phyloP scores from a whole-genome alignment of 2,329 filamentous ascomycete genomes.

The Lasiodiplodia citricola region DNA sequence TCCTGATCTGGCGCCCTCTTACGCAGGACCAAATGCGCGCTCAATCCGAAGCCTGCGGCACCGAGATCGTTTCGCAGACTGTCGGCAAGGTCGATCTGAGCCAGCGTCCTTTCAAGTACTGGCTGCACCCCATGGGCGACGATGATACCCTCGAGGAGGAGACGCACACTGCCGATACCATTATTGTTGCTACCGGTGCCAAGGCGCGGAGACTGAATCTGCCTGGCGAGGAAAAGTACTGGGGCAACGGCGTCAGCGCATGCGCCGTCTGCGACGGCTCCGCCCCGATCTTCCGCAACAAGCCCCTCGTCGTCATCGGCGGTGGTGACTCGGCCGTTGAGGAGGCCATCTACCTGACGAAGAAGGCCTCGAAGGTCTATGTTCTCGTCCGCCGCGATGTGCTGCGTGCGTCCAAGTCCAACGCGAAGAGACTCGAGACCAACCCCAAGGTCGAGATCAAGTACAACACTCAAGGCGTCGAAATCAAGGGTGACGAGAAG shows the following conservation, averaged over 20 bases:
- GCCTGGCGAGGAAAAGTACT: constrained; percentile 90
- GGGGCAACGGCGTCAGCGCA: constrained; percentile 95
- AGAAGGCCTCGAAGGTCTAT: constrained; percentile 94
- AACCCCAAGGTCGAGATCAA: constrained; percentile 90
- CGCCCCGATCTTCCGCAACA: constrained; percentile 95
- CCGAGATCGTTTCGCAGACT: constrained; percentile 90
- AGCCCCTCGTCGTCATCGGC: constrained; percentile 93
- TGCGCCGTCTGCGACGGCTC: constrained; percentile 98
- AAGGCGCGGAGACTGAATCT: constrained; percentile 85
- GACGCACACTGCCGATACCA: constrained; percentile 81
- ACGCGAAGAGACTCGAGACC: constrained; percentile 81
- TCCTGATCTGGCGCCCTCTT: constrained; percentile 29
- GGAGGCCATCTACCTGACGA: constrained; percentile 96
- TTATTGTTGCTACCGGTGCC: constrained; percentile 95
- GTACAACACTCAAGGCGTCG: constrained; percentile 80
- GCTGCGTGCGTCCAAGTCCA: constrained; percentile 86
- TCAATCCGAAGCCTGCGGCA: constrained; percentile 91
- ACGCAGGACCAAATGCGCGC: constrained; percentile 81
- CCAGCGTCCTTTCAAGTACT: constrained; percentile 89
- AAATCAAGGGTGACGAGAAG: constrained; percentile 84
- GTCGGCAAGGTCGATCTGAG: constrained; percentile 83
- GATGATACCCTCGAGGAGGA: constrained; percentile 72
- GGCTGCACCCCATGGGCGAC: constrained; percentile 76
- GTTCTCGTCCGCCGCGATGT: constrained; percentile 89
- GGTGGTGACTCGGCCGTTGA: constrained; percentile 97